Evolutionary conservation across 1,284 basidiomycete species (phyloP), one percentile per base, ranked within the genome.

Genomic region (Melampsora abietis-canadensis): DNA sequence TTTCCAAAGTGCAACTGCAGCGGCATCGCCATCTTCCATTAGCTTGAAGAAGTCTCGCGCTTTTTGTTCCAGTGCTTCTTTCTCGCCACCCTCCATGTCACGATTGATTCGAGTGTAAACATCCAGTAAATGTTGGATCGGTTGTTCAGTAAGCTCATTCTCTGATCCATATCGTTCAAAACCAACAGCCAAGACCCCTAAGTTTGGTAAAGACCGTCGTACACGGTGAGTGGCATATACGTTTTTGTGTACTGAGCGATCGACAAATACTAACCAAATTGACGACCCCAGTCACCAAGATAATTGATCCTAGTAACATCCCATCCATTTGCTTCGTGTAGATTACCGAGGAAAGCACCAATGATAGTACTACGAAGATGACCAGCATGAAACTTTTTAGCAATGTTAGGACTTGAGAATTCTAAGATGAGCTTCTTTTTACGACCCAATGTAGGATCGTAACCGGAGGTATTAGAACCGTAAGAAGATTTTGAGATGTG

Each of bases 331-430:
- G 92, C 88, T 81, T 90, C 90, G 85, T 98, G 95, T 69, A 98
- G 81, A 83, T 98, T 98, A 47, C 87, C 85, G 66, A 98, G 84
- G 85, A 97, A 97, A 0, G 92, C 90, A 48, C 96, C 96, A 80
- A 98, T 97, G 82, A 99, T 98, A 27, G 96, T 99, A 77, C 91
- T 94, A 69, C 96, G 88, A 77, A 98, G 84, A 82, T 98, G 95
- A 19, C 96, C 96, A 74, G 97, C 94, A 81, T 98, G 95, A 87
- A 98, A 98, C 5, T 91, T 91, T 82, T 99, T 99, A 48, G 96
- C 95, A 80, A 98, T 98, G 82, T 99, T 98, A 21, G 95, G 94
- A 4, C 91, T 92, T 0, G 93, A 96, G 83, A 94, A 98, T 82
- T 98, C 86, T 77, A 87, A 90, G 77, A 92, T 82, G 77, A 90